These are phyloP conservation scores for Edaphochlamys debaryana DNA, from an alignment of 139 green algal genomes.

Conservation along the genomic window DNA sequence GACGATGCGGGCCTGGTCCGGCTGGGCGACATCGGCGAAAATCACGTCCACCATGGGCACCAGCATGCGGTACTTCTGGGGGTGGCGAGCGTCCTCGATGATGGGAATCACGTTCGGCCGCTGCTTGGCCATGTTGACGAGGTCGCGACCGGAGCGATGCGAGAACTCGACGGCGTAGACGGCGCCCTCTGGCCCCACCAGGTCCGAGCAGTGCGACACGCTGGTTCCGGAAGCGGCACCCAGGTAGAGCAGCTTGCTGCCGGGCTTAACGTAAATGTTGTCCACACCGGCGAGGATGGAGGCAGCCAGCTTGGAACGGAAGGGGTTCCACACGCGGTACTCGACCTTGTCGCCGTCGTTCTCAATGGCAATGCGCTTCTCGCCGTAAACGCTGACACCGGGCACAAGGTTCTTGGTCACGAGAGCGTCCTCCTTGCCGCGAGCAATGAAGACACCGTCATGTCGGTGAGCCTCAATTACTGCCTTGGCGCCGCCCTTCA, in stretches of 20 bases:
- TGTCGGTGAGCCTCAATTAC: slow-evolving; percentile 95
- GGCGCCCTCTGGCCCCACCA: slow-evolving; percentile 92
- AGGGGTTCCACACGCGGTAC: slow-evolving; percentile 99
- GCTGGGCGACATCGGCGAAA: slow-evolving; percentile 99
- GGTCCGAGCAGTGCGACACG: slow-evolving; percentile 93
- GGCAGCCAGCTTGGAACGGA: slow-evolving; percentile 98
- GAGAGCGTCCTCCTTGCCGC: slow-evolving; percentile 97
- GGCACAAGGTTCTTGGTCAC: slow-evolving; percentile 97
- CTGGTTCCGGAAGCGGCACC: slow-evolving; percentile 93
- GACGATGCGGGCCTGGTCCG: slow-evolving; percentile 96
- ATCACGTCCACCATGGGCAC: slow-evolving; percentile 99
- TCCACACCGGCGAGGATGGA: slow-evolving; percentile 97
- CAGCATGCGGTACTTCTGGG: slow-evolving; percentile 99
- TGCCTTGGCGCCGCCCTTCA: slow-evolving; percentile 90
- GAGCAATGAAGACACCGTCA: slow-evolving; percentile 97
- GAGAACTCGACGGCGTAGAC: slow-evolving; percentile 99
- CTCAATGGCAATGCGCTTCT: slow-evolving; percentile 97
- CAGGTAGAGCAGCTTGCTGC: slow-evolving; percentile 96
- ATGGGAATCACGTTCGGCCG: slow-evolving; percentile 99
- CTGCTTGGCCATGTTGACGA: slow-evolving; percentile 99
- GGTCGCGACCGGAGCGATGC: slow-evolving; percentile 93
- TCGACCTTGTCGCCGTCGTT: slow-evolving; percentile 85
- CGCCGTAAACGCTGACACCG: slow-evolving; percentile 96
- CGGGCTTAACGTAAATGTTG: slow-evolving; percentile 98
- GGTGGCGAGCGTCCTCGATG: slow-evolving; percentile 99